A percentile compares a stretch with the other conserved stretches of the same genome.
These are phyloP conservation scores for Geosmithia flava DNA, from an alignment of 2,329 filamentous ascomycete genomes.

Conservation along the genomic window DNA sequence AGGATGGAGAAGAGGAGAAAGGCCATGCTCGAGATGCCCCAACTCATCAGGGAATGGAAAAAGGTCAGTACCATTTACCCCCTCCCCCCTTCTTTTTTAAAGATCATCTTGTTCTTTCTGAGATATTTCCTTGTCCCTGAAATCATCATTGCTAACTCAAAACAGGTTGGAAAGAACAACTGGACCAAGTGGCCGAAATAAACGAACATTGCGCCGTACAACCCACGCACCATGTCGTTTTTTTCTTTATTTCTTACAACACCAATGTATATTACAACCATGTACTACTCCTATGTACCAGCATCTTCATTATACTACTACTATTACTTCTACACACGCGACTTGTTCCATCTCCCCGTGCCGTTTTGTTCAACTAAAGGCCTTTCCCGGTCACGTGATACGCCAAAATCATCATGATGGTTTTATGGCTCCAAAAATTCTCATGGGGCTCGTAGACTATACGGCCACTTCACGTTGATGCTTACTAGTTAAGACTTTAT, in stretches of 20 bases:
- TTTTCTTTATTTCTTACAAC: not conserved
- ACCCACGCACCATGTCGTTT: conserved; percentile 6
- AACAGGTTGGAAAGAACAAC: conserved; percentile 38
- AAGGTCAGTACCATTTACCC: conserved; percentile 45
- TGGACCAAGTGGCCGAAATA: conserved; percentile 49
- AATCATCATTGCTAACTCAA: conserved; percentile 18
- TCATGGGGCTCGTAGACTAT: not conserved
- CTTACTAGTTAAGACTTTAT: too few relatives aligned
- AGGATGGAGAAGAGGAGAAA: conserved; percentile 80
- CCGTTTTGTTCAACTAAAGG: not conserved
- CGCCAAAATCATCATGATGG: not conserved
- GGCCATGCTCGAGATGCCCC: conserved; percentile 92
- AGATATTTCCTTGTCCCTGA: too few relatives aligned
- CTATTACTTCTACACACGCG: not conserved
- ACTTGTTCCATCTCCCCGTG: not conserved
- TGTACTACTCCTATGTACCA: conserved; percentile 10
- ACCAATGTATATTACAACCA: conserved; percentile 15
- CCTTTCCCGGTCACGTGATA: not conserved
- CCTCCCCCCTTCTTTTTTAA: too few relatives aligned
- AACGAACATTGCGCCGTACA: conserved; percentile 9
- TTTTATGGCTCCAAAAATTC: not conserved
- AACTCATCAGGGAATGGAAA: conserved; percentile 87
- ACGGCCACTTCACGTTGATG: too few relatives aligned
- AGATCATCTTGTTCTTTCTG: too few relatives aligned
- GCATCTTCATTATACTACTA: not conserved